Evolutionary conservation across 2,329 filamentous ascomycete species (phyloP).

Genomic region (Aspergillus cejpii): DNA sequence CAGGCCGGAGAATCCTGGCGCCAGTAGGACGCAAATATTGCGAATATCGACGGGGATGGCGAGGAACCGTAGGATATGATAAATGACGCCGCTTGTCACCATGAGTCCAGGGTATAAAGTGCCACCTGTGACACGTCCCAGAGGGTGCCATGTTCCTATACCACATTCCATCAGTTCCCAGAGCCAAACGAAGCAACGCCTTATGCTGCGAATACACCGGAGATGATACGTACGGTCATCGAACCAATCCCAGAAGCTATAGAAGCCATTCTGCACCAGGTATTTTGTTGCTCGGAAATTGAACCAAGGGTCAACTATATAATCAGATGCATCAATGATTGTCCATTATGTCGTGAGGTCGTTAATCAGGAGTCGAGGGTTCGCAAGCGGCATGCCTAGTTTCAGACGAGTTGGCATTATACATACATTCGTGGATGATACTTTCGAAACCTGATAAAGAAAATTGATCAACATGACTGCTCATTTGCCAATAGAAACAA

Average conservation of each 20-base stretch:
- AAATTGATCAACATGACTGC: slow-evolving; percentile 9
- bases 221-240: slow-evolving; percentile 66
- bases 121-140: slow-evolving; percentile 94
- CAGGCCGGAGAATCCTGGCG: slow-evolving; percentile 86
- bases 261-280: slow-evolving; percentile 92
- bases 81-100: slow-evolving; percentile 97
- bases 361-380: not conserved
- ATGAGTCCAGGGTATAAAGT: slow-evolving; percentile 98
- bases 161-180: slow-evolving; percentile 4
- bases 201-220: slow-evolving; percentile 3
- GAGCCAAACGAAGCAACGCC: not conserved
- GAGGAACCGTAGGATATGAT: slow-evolving; percentile 82
- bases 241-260: slow-evolving; percentile 99
- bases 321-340: slow-evolving; percentile 22
- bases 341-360: slow-evolving; percentile 8
- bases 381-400: too few species aligned
- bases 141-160: slow-evolving; percentile 89
- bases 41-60: slow-evolving; percentile 94
- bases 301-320: slow-evolving; percentile 95
- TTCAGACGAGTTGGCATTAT: slow-evolving; percentile 9
- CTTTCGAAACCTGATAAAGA: slow-evolving; percentile 73
- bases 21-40: slow-evolving; percentile 95
- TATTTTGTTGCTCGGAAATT: slow-evolving; percentile 99
- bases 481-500: slow-evolving; percentile 1
- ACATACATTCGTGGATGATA: slow-evolving; percentile 98